Evolutionary conservation across 495 filamentous ascomycete genomes (phyloP), one percentile per base, ranked within the genome.

Genomic region (Sabuloglossum arenarium): DNA sequence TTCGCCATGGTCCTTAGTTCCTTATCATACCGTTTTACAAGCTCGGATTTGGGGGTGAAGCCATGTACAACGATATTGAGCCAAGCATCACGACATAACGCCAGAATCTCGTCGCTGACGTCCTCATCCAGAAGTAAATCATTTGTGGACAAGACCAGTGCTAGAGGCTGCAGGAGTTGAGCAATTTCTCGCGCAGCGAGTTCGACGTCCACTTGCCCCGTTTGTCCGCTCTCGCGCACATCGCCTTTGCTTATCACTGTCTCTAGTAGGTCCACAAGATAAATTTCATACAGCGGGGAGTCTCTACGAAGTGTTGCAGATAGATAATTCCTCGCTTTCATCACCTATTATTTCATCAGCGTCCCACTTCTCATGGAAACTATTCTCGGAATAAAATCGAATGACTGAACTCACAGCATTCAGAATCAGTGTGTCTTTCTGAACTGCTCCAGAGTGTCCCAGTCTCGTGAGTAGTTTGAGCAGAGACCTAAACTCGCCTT

Each of bases 61-160:
- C 88, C 89, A 66, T 97, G 90, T 8, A 96, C 81, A 29, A 86
- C 84, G 53, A 96, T 84, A 64, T 98, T 98, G 67, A 94, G 95
- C 91, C 91, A 98, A 14, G 86, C 86, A 72, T 97, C 87, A 34
- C 89, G 82, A 59, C 91, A 79, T 49, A 94, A 70, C 21, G 78
- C 74, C 53, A 77, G 69, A 23, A 76, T 75, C 42, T 86, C 76
- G 54, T 79, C 75, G 49, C 86, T 79, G 59, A 83, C 78, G 19
- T 72, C 66, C 46, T 71, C 69, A n/a, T 16, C 37, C 8, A 69
- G 61, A 16, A 67, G 60, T 5, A 72, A 60, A 23, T 75, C 72
- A 58, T 78, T 70, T 37, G 66, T 69, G 25, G 82, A 80, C 62
- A 88, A 80, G 30, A 91, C 72, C 11, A 85, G 65, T 21, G 91